Evolutionary conservation across 1,284 basidiomycete genomes (phyloP).

Genomic region (Acaromyces ingoldii): DNA sequence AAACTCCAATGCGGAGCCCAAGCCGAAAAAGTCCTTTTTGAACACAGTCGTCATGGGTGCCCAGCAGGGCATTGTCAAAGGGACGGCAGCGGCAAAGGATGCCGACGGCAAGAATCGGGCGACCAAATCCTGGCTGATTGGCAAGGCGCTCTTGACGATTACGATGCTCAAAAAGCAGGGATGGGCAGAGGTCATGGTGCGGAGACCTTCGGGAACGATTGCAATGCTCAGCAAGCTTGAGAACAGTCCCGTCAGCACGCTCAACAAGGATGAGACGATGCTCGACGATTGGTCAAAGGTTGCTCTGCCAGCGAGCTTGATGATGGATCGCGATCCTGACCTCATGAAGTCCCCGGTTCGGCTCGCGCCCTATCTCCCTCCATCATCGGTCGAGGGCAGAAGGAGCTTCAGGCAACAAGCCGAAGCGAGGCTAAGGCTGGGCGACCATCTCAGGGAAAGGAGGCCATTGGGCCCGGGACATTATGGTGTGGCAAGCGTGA

Average conservation of each 20-base stretch:
- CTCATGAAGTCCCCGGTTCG: constrained; percentile 20
- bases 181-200: constrained; percentile 82
- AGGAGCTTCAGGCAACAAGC: constrained; percentile 10
- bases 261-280: constrained; percentile 38
- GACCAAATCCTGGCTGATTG: constrained; percentile 76
- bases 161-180: constrained; percentile 69
- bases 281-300: constrained; percentile 59
- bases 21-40: constrained; percentile 74
- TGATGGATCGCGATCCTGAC: constrained; percentile 63
- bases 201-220: constrained; percentile 83
- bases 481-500: constrained; percentile 29
- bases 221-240: constrained; percentile 80
- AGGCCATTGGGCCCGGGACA: constrained; percentile 28
- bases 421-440: constrained; percentile 20
- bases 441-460: constrained; percentile 24
- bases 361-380: constrained; percentile 17
- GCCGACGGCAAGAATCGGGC: constrained; percentile 1
- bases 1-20: constrained; percentile 87
- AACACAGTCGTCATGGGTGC: constrained; percentile 60
- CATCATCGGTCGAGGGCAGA: background rate
- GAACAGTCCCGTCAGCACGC: constrained; percentile 60
- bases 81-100: background rate
- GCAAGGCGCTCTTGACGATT: constrained; percentile 80
- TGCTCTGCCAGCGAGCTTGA: constrained; percentile 66
- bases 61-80: constrained; percentile 1